Evolutionary conservation across 129 eudicot genomes (phyloP), one percentile per base, ranked within the genome.

Genomic region (Kitagawia praeruptora): DNA sequence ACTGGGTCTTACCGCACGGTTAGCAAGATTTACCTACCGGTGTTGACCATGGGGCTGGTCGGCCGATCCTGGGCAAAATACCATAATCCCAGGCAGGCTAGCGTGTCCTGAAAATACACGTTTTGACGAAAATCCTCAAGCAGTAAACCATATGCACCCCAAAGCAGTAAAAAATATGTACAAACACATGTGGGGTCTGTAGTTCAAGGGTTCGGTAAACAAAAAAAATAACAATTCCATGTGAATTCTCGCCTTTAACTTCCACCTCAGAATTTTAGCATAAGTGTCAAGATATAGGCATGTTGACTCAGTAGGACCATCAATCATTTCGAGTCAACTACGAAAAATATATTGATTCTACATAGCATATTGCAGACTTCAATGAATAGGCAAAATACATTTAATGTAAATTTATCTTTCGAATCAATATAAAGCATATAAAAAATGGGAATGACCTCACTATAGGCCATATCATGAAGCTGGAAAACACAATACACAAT

Each of bases 381-480:
- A 25, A 61, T 8, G 34, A 61, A 25, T 61, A n/a, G 2, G 37
- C 15, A n/a, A 61, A 61, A 61, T 18, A 6, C 58, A 61, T 61
- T 6, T 61, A n/a, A n/a, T 23, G 53, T 12, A 46, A 64, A 48
- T 31, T 19, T 49, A 69, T 31, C 39, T 25, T n/a, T 44, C 38
- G 31, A 16, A 21, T 9, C 10, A 8, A 45, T 66, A 9, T 28
- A 5, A 40, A 78, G 38, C 47, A 54, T 11, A 18, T 28, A 27
- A 16, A 42, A 71, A 56, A 18, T 54, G 34, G 25, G 41, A 58
- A 70, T 27, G 78, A 87, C 91, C 91, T 87, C 91, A 31, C 69
- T 34, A 40, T 87, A 85, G 70, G 91, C 91, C 88, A 87, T 87
- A 76, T 87, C 91, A 69, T 82, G 83, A 37, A 87, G 87, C 61